Conservation (phyloP, 805 yeast genomes). For the Kluyveromyces nonfermentans region DNA sequence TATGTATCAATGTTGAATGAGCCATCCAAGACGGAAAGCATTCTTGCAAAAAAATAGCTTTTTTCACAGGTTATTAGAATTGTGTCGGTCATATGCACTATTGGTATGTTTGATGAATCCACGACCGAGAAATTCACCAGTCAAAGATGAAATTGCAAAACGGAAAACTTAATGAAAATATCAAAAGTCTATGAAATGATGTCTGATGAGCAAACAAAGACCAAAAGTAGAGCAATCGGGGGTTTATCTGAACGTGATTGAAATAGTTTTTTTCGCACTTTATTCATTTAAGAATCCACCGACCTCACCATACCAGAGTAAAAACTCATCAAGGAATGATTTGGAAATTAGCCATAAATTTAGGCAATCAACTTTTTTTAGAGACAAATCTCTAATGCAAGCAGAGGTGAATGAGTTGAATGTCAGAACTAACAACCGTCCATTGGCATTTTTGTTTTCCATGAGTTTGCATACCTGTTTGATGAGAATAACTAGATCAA, state of each 20-base stretch:
- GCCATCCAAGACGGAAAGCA: background rate
- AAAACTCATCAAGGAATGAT: slow-evolving; percentile 70
- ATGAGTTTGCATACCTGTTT: slow-evolving; percentile 36
- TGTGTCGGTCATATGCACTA: background rate
- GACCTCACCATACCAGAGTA: slow-evolving; percentile 56
- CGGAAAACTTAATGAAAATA: background rate
- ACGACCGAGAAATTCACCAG: background rate
- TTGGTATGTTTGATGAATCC: background rate
- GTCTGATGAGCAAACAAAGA: too few species aligned
- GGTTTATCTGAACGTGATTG: background rate
- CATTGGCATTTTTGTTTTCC: slow-evolving; percentile 36
- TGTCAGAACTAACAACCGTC: slow-evolving; percentile 46
- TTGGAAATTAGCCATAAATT: slow-evolving; percentile 69
- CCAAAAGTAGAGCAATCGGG: too few species aligned
- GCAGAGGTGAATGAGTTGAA: slow-evolving; percentile 47
- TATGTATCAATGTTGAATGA: background rate
- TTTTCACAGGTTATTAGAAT: too few species aligned
- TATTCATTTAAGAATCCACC: slow-evolving; percentile 37
- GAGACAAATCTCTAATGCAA: slow-evolving; percentile 52
- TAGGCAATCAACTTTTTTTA: slow-evolving; percentile 49
- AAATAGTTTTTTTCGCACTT: background rate
- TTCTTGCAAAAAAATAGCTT: background rate
- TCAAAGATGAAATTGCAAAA: background rate
- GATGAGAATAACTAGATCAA: slow-evolving; percentile 23
- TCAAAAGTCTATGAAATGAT: too few species aligned